phyloP scores from a whole-genome alignment of 1,139 yeast genomes.

The Lodderomyces pseudojiufengensis region DNA sequence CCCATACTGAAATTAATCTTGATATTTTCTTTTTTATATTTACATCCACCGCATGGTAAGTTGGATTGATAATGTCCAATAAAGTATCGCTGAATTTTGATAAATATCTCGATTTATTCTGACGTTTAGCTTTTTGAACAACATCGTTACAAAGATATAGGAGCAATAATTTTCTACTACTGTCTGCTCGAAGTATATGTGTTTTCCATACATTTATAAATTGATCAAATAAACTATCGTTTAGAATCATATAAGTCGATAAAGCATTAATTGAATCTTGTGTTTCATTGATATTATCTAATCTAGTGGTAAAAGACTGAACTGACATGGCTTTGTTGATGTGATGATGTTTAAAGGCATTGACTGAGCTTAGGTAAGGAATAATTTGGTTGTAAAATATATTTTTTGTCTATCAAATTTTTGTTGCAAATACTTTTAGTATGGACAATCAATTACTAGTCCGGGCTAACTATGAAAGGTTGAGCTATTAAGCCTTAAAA shows the following conservation, averaged over 20 bases:
- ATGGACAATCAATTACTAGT: too few relatives aligned
- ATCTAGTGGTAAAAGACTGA: conserved; percentile 50
- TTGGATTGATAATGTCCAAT: conserved; percentile 31
- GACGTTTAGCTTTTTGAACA: conserved; percentile 74
- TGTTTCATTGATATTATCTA: conserved; percentile 64
- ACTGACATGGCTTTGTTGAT: conserved; percentile 5
- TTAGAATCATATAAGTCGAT: conserved; percentile 74
- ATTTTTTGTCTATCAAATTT: too few relatives aligned
- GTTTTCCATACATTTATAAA: conserved; percentile 47
- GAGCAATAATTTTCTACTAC: conserved; percentile 50
- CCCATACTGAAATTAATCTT: conserved; percentile 73
- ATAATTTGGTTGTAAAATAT: too few relatives aligned
- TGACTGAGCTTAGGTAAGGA: too few relatives aligned
- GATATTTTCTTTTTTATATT: conserved; percentile 52
- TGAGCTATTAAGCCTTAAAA: too few relatives aligned
- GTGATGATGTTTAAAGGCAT: too few relatives aligned
- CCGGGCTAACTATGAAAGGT: too few relatives aligned
- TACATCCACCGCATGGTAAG: conserved; percentile 33
- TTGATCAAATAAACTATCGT: conserved; percentile 61
- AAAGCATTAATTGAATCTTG: conserved; percentile 81
- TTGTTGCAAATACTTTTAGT: too few relatives aligned
- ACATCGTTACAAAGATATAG: conserved; percentile 80
- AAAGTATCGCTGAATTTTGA: conserved; percentile 53
- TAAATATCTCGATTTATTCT: conserved; percentile 57
- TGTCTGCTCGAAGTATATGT: conserved; percentile 33